Evolutionary conservation across 805 yeast genomes (phyloP).

Genomic region (Naumovozyma castellii): DNA sequence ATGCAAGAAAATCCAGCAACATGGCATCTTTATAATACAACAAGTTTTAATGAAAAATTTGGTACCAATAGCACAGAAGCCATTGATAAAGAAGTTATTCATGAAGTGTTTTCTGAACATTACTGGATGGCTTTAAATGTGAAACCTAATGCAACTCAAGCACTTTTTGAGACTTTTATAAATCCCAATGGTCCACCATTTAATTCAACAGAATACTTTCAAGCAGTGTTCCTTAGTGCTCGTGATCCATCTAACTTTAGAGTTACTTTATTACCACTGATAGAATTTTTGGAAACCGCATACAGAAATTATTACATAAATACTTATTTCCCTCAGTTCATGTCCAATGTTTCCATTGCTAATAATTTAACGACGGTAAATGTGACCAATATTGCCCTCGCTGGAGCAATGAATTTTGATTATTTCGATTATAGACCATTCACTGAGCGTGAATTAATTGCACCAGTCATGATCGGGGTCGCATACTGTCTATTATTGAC

Average conservation of each 20-base stretch:
- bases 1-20: slow-evolving; percentile 13
- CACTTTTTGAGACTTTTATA: slow-evolving; percentile 17
- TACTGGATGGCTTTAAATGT: slow-evolving; percentile 59
- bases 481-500: slow-evolving; percentile 62
- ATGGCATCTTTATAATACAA: slow-evolving; percentile 24
- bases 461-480: slow-evolving; percentile 68
- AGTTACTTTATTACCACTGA: slow-evolving; percentile 36
- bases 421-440: slow-evolving; percentile 41
- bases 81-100: slow-evolving; percentile 31
- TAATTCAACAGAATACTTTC: slow-evolving; percentile 22
- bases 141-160: slow-evolving; percentile 36
- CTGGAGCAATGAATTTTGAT: slow-evolving; percentile 28
- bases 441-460: slow-evolving; percentile 40
- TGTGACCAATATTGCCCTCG: slow-evolving; percentile 4
- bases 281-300: slow-evolving; percentile 29
- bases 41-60: slow-evolving; percentile 16
- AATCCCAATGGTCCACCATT: slow-evolving; percentile 12
- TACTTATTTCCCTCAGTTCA: slow-evolving; percentile 12
- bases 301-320: slow-evolving; percentile 3
- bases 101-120: slow-evolving; percentile 43
- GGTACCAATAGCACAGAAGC: slow-evolving; percentile 10
- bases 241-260: slow-evolving; percentile 46
- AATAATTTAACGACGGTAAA: slow-evolving; percentile 2
- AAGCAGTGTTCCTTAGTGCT: slow-evolving; percentile 47
- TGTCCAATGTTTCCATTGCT: slow-evolving; percentile 5